Conservation (phyloP, 2,329 filamentous ascomycete genomes). For the Diaporthe citrichinensis region DNA sequence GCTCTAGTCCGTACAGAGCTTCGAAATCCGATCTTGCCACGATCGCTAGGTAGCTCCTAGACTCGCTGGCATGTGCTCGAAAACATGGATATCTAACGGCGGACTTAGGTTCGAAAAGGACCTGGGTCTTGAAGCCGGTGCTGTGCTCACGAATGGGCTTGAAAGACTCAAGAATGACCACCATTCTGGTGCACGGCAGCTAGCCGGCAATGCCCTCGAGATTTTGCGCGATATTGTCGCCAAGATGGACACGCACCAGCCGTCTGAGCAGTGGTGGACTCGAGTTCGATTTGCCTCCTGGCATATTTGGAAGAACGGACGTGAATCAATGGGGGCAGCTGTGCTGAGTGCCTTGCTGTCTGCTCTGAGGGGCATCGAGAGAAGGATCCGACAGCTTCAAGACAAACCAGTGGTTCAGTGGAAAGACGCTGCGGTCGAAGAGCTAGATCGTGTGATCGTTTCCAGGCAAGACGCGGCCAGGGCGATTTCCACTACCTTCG, state of each 20-base stretch:
- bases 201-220: conserved; percentile 67
- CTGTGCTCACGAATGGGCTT: conserved; percentile 62
- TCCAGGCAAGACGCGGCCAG: conserved; percentile 45
- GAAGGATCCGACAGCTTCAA: conserved; percentile 47
- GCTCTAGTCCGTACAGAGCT: not conserved
- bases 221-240: conserved; percentile 63
- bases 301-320: conserved; percentile 75
- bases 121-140: conserved; percentile 60
- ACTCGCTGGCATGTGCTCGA: not conserved
- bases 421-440: conserved; percentile 40
- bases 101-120: conserved; percentile 61
- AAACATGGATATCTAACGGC: not conserved
- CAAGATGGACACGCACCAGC: conserved; percentile 48
- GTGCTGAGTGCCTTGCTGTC: conserved; percentile 66
- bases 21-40: not conserved
- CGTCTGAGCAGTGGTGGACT: conserved; percentile 65
- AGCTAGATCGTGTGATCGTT: conserved; percentile 43
- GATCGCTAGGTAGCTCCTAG: not conserved
- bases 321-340: conserved; percentile 76
- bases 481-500: conserved; percentile 50
- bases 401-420: conserved; percentile 38
- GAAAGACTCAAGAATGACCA: conserved; percentile 67
- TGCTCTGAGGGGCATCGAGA: conserved; percentile 58
- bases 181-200: conserved; percentile 69
- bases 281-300: conserved; percentile 70